Percentiles rank a stretch among this genome's conserved stretches.
These are phyloP conservation scores for Leptosphaerulina australis DNA, from an alignment of 2,329 filamentous ascomycete species.

Conservation along the genomic window DNA sequence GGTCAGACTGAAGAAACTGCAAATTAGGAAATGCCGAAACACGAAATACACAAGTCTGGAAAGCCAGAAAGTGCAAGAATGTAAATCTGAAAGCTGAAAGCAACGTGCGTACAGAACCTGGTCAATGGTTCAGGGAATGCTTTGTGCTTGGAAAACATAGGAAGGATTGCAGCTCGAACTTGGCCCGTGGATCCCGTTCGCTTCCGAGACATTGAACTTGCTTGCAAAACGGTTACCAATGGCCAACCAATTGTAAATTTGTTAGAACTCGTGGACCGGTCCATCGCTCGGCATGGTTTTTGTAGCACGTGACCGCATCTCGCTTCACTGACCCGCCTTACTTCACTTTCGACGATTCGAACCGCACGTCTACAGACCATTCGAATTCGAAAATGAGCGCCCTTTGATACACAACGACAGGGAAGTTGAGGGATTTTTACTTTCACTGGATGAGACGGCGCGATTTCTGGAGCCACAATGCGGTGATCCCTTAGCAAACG, in stretches of 20 bases:
- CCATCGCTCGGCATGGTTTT: slow-evolving; percentile 44
- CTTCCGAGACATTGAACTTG: slow-evolving; percentile 32
- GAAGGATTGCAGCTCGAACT: slow-evolving; percentile 24
- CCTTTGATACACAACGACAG: slow-evolving; percentile 46
- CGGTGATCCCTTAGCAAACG: slow-evolving; percentile 49
- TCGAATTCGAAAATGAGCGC: slow-evolving; percentile 28
- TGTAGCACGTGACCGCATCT: slow-evolving; percentile 46
- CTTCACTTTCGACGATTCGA: slow-evolving; percentile 40
- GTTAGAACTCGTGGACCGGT: slow-evolving; percentile 29
- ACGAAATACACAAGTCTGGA: slow-evolving; percentile 24
- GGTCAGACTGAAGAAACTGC: slow-evolving; percentile 27
- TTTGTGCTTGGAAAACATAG: slow-evolving; percentile 22
- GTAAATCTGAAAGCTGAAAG: slow-evolving; percentile 28
- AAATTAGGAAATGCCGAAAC: slow-evolving; percentile 1
- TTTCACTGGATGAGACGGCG: slow-evolving; percentile 49
- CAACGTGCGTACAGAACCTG: slow-evolving; percentile 24
- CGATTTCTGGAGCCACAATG: slow-evolving; percentile 54
- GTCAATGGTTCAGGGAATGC: slow-evolving; percentile 36
- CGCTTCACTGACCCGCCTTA: slow-evolving; percentile 47
- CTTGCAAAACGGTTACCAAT: slow-evolving; percentile 29
- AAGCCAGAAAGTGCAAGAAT: slow-evolving; percentile 21
- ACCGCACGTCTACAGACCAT: slow-evolving; percentile 39
- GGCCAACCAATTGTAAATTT: slow-evolving; percentile 37
- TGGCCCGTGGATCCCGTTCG: slow-evolving; percentile 23
- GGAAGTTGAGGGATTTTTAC: slow-evolving; percentile 50